Evolutionary conservation across 345 rosid genomes (phyloP).

Genomic region (Microcos paniculata): DNA sequence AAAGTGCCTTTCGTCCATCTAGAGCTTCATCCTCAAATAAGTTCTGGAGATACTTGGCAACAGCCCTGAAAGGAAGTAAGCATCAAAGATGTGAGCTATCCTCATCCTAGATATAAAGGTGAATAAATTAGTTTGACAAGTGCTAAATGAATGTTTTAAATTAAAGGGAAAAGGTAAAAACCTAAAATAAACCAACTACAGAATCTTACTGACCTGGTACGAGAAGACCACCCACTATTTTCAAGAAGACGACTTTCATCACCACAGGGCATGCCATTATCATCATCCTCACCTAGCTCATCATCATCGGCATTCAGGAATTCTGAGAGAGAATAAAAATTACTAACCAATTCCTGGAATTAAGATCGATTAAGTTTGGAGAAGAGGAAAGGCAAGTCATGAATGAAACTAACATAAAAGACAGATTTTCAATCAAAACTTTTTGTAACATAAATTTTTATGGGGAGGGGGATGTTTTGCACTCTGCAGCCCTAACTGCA

Average conservation of each 20-base stretch:
- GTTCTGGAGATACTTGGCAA: constrained; percentile 83
- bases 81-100: constrained; percentile 2
- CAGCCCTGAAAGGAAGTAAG: constrained; percentile 58
- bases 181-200: background rate
- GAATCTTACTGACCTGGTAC: constrained; percentile 67
- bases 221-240: constrained; percentile 98
- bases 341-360: background rate
- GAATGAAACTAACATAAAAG: background rate
- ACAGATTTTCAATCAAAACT: background rate
- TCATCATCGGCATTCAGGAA: constrained; percentile 93
- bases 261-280: constrained; percentile 45
- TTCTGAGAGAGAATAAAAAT: constrained; percentile 34
- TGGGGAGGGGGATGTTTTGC: background rate
- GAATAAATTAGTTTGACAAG: background rate
- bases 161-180: background rate
- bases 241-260: constrained; percentile 72
- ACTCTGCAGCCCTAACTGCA: background rate
- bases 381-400: background rate
- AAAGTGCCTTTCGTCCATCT: constrained; percentile 52
- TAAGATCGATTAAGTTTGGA: background rate
- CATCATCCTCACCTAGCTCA: constrained; percentile 66
- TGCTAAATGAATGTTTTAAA: background rate
- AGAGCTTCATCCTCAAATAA: constrained; percentile 67
- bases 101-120: background rate
- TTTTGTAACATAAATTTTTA: too few relatives aligned